phyloP scores from a whole-genome alignment of 1,284 basidiomycete species.

The Cryptococcus wingfieldii region DNA sequence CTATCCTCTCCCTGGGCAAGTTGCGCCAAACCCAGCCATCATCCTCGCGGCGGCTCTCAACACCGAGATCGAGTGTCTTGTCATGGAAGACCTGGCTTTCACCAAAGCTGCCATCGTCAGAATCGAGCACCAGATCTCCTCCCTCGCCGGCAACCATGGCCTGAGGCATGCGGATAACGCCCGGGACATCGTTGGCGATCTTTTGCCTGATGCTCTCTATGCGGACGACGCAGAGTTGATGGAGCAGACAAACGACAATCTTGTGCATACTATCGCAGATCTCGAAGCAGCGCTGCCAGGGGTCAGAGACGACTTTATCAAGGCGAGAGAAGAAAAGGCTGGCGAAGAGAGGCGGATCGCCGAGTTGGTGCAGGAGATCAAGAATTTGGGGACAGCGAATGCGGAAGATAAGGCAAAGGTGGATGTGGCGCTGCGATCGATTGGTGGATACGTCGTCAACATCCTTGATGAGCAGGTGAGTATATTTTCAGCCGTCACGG shows the following conservation, averaged over 20 bases:
- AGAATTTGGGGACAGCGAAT: conserved; percentile 15
- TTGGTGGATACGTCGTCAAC: conserved; percentile 23
- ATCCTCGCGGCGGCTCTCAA: conserved; percentile 32
- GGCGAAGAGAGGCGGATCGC: conserved; percentile 25
- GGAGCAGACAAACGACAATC: background rate
- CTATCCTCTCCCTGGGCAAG: background rate
- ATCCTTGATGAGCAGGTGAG: conserved; percentile 13
- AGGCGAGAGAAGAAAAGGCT: conserved; percentile 22
- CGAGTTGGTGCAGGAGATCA: conserved; percentile 23
- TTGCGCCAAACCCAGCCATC: conserved; percentile 4
- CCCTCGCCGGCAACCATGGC: background rate
- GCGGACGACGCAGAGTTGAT: conserved; percentile 9
- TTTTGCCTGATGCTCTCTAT: conserved; percentile 2
- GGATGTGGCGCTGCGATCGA: conserved; percentile 18
- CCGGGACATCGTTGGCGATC: background rate
- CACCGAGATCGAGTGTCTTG: conserved; percentile 36
- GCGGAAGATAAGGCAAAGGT: conserved; percentile 30
- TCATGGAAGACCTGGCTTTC: conserved; percentile 35
- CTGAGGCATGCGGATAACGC: background rate
- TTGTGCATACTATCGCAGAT: conserved; percentile 4
- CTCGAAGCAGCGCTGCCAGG: conserved; percentile 11
- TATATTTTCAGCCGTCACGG: background rate
- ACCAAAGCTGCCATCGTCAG: conserved; percentile 31
- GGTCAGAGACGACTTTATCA: conserved; percentile 20
- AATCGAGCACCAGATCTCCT: conserved; percentile 11